Base-by-base conservation (phyloP, 139 green algal genomes). In the Chlorella vulgaris region DNA sequence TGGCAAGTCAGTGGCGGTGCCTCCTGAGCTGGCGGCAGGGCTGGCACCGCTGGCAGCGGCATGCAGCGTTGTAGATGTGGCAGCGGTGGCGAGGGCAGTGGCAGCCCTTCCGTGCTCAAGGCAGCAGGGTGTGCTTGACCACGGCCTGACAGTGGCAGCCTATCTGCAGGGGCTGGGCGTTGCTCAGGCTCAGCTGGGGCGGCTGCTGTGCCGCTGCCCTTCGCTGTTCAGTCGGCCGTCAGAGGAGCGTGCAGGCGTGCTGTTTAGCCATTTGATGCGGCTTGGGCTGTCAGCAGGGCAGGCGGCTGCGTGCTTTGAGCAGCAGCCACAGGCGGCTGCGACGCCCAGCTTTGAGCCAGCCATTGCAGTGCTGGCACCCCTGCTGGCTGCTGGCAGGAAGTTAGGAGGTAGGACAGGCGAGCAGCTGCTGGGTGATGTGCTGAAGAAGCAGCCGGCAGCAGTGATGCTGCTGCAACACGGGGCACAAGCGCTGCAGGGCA, bases 301-400 rank as follows among this genome's bases (percentile, higher is more conserved):
- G 67, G 67, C 67, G 3, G 67, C 67, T 1, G 24, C 38, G 22
- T 74, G 67, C 67, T 74, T 71, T 51, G 65, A 71, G 35, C 18
- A 28, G 35, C 7, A 71, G 35, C 35, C 65, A n/a, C 1, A 18
- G 15, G 39, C 67, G 53, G 67, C 67, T 15, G 22, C 19, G 5
- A 74, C 2, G 4, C 38, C 39, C 67, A 74, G 67, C 67, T 74
- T 74, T 74, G 67, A 53, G 67, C n/a, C 67, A 38, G 67, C 38
- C 67, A 74, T 74, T 58, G 67, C 24, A 51, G 67, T 53, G 38
- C 39, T 74, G 67, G 36, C 18, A 35, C 2, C 18, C 31, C 67
- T 74, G 38, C 39, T 58, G 31, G 38, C 67, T 13, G 67, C 38
- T 33, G 67, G 67, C 38, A 38, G 67, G 38, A 74, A 55, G 67